Evolutionary conservation across 148 eudicot genomes (phyloP), one percentile per base, ranked within the genome.

Genomic region (Spergularia bocconei): DNA sequence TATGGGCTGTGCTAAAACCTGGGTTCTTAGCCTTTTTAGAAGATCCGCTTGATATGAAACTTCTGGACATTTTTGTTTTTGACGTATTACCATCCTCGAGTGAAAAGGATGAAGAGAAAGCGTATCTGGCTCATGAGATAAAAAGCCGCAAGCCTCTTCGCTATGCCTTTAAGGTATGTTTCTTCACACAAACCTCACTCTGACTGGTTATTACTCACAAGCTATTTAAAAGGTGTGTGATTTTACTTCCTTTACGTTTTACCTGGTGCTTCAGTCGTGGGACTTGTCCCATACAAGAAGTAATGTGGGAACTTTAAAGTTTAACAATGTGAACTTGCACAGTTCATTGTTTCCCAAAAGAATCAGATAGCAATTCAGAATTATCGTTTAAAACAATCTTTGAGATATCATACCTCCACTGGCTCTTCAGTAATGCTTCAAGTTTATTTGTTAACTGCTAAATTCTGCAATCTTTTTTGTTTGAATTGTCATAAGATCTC

Each of bases 21-120:
- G 99, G 99, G 69, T 96, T 92, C 80, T 79, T 96, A 87, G 98
- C 97, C 79, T 87, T 96, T 67, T 85, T 96, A 54, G 93, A 88
- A 86, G 93, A 91, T 81, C 99, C 98, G 74, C 87, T 87, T 76
- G 97, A 89, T 75, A 78, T 85, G 51, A 81, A 80, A 73, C 94
- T 87, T 39, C 80, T 96, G 79, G 99, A 96, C 76, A 96, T 96
- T 44, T 81, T 95, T 62, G 90, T 96, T 59, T 96, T 96, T 79
- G 97, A 96, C 86, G 84, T 92, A 60, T 82, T 92, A 70, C 98
- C 98, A 69, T 80, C 93, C 68, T 85, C 97, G 29, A 89, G 77
- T 78, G 84, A 86, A 52, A 87, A 84, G 57, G 90, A 87, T 67
- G 87, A 77, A 65, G 91, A 86, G 78, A 88, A 96, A 38, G 89